Percentiles rank a stretch among this genome's conserved stretches.
phyloP scores from a whole-genome alignment of 148 eudicot species.

The Bassia scoparia region DNA sequence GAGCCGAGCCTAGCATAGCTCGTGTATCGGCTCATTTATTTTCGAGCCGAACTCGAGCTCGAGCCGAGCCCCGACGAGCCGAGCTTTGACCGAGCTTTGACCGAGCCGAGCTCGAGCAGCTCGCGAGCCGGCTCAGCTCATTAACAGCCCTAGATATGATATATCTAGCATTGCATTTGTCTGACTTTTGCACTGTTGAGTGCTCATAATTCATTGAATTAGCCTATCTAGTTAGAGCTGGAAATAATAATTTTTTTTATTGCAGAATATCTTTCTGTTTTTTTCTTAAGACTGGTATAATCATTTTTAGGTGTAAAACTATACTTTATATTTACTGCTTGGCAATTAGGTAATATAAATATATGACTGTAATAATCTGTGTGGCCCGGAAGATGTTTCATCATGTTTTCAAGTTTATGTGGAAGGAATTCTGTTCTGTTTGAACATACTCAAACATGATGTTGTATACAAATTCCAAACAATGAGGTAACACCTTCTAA shows the following conservation, averaged over 20 bases:
- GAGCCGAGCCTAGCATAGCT: too few relatives aligned
- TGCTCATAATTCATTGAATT: not conserved
- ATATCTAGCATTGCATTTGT: not conserved
- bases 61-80: too few relatives aligned
- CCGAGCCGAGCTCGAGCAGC: too few relatives aligned
- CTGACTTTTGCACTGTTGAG: not conserved
- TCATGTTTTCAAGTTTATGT: not conserved
- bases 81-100: too few relatives aligned
- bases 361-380: not conserved
- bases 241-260: not conserved
- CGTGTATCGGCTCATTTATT: too few relatives aligned
- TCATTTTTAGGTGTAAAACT: not conserved
- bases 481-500: not conserved
- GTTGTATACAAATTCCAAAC: not conserved
- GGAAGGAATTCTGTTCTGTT: not conserved
- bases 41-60: too few relatives aligned
- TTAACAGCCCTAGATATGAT: too few relatives aligned
- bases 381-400: not conserved
- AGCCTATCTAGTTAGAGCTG: not conserved
- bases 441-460: not conserved
- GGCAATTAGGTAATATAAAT: not conserved
- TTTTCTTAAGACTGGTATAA: not conserved
- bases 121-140: too few relatives aligned
- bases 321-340: not conserved
- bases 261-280: not conserved